Evolutionary conservation across 306 rosid genomes (phyloP).

Genomic region (Cicer bijugum): DNA sequence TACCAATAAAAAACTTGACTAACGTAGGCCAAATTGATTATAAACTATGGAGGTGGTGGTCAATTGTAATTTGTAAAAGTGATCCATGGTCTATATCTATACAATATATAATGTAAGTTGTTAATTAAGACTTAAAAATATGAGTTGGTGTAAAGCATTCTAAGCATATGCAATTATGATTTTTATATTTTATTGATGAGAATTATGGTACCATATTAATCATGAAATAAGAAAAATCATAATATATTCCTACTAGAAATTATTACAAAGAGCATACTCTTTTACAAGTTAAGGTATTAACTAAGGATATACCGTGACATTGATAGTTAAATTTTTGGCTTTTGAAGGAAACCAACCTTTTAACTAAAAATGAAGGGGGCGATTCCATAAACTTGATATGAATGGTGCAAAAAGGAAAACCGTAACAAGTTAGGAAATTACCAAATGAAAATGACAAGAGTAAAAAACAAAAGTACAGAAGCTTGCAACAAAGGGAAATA

Average conservation of each 20-base stretch:
- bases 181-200: conserved; percentile 9
- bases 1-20: not conserved
- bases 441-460: not conserved
- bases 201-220: conserved; percentile 21
- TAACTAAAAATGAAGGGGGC: not conserved
- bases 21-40: conserved; percentile 34
- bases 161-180: conserved; percentile 39
- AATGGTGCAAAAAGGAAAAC: conserved; percentile 21
- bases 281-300: not conserved
- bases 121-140: not conserved
- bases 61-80: conserved; percentile 19
- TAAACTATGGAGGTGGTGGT: conserved; percentile 32
- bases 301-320: conserved; percentile 23
- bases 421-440: conserved; percentile 12
- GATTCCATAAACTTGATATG: not conserved
- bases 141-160: conserved; percentile 45
- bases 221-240: conserved; percentile 1
- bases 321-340: conserved; percentile 15
- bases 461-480: conserved; percentile 28
- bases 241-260: conserved; percentile 25
- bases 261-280: not conserved
- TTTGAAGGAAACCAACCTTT: not conserved
- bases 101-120: conserved; percentile 25
- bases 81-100: conserved; percentile 10
- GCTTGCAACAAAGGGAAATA: not conserved